Base-by-base conservation (phyloP, 805 yeast species). In the Scheffersomyces ergatensis region DNA sequence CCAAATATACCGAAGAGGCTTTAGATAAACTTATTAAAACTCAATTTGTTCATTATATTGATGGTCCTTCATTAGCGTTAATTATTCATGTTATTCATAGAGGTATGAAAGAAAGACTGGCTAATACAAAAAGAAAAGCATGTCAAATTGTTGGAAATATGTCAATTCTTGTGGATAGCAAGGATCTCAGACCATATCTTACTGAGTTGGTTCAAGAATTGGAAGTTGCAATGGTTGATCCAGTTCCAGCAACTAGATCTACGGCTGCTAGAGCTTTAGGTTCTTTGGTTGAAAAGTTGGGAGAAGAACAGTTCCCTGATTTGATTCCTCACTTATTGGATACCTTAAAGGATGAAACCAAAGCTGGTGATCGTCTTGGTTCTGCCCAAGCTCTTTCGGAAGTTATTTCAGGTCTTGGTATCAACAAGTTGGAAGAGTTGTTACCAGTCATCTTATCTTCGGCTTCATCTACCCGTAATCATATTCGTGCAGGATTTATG, bases 61-160 rank as follows among this genome's bases (percentile, higher is more conserved):
- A 93, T 66, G 97, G 97, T 16, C 98, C 99, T 3, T 92, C 98
- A 1, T 73, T 93, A 55, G 99, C 99, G 0, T 75, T 93, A 53
- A 89, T 93, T 41, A 88, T 90, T 46, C 97, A 90, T 58, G 97
- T 93, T 38, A 84, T 93, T 36, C 93, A 89, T 59, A 80, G 99
- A 62, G 99, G 98, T 67, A 82, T 93, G 86, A 80, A 78, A 38
- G 98, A 92, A 51, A 74, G 99, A 55, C 85, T 96, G n/a, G 97
- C 98, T 0, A 74, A 82, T 33, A 87, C 93, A 4, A 93, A 92
- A 70, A 80, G 86, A 60, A 89, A 89, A 62, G 92, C 98, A 0
- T 90, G 98, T 63, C 97, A 93, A 65, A 92, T 93, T 71, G 97
- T 93, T 23, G 99, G 99, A 47, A 93, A 93, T 58, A 93, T 93